Percentiles rank a stretch among this genome's conserved stretches.
phyloP scores from a whole-genome alignment of 257 asterid genomes.

The Capsicum pubescens region DNA sequence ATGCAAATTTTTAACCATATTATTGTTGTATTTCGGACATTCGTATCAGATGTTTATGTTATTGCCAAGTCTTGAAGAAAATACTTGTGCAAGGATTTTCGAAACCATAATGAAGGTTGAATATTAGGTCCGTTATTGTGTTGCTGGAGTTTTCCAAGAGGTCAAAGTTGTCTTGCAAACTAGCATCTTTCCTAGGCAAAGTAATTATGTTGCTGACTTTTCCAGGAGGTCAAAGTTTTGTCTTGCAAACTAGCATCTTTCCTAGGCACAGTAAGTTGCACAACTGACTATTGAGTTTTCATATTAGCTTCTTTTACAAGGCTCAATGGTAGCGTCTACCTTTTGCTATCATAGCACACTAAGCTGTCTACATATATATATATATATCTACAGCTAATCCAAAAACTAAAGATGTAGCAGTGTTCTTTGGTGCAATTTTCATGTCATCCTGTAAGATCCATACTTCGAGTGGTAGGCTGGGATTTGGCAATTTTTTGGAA shows the following conservation, averaged over 20 bases:
- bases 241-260: background rate
- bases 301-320: background rate
- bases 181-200: no score
- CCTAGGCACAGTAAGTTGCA: background rate
- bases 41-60: background rate
- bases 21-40: background rate
- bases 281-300: background rate
- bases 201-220: no score
- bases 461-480: slow-evolving; percentile 19
- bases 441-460: background rate
- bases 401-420: background rate
- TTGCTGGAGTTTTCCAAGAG: no score
- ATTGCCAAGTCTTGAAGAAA: background rate
- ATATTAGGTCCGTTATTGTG: background rate
- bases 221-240: background rate
- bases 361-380: background rate
- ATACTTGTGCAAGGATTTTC: background rate
- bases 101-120: background rate
- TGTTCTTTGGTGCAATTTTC: background rate
- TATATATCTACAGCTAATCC: background rate
- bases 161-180: no score
- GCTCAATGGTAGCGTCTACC: background rate
- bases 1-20: background rate
- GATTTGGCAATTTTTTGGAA: background rate
- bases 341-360: background rate